These are phyloP conservation scores for Termitomyces sp. DNA, from an alignment of 768 basidiomycete species.

Conservation along the genomic window DNA sequence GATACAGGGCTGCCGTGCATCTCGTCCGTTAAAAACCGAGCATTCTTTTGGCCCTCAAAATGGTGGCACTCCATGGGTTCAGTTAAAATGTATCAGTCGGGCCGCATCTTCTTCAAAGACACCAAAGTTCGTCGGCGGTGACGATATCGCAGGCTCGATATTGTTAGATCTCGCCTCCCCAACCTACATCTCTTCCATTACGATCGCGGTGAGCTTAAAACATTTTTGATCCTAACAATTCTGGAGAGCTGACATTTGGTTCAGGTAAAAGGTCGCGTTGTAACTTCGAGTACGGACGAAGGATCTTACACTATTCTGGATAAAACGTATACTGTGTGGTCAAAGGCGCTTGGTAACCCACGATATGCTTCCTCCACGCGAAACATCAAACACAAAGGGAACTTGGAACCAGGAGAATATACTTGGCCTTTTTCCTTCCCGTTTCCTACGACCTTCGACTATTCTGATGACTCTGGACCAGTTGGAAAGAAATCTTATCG, in stretches of 20 bases:
- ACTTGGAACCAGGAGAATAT: slow-evolving; percentile 26
- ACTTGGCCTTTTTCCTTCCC: slow-evolving; percentile 38
- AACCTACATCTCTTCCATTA: slow-evolving; percentile 26
- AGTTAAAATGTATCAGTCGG: slow-evolving; percentile 23
- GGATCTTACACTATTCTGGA: slow-evolving; percentile 29
- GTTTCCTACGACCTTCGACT: slow-evolving; percentile 30
- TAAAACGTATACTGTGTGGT: slow-evolving; percentile 27
- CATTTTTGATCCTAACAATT: not conserved
- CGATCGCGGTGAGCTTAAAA: slow-evolving; percentile 20
- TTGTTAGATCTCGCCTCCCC: slow-evolving; percentile 27
- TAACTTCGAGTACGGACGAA: slow-evolving; percentile 25
- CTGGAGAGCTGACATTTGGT: not conserved
- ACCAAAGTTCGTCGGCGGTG: slow-evolving; percentile 22
- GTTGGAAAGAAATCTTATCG: slow-evolving; percentile 8
- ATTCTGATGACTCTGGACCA: slow-evolving; percentile 9
- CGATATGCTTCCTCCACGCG: slow-evolving; percentile 17
- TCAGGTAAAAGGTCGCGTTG: slow-evolving; percentile 29
- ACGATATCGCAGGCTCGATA: slow-evolving; percentile 26
- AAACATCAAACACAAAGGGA: slow-evolving; percentile 14
- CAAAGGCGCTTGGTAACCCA: slow-evolving; percentile 29
- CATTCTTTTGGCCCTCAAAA: slow-evolving; percentile 6
- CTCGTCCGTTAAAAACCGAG: slow-evolving; percentile 9
- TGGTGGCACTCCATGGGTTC: slow-evolving; percentile 21
- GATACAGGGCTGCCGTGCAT: slow-evolving; percentile 3
- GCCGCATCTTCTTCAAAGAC: slow-evolving; percentile 18